Conservation (phyloP, 1,284 basidiomycete genomes). For the Irpex lacteus region DNA sequence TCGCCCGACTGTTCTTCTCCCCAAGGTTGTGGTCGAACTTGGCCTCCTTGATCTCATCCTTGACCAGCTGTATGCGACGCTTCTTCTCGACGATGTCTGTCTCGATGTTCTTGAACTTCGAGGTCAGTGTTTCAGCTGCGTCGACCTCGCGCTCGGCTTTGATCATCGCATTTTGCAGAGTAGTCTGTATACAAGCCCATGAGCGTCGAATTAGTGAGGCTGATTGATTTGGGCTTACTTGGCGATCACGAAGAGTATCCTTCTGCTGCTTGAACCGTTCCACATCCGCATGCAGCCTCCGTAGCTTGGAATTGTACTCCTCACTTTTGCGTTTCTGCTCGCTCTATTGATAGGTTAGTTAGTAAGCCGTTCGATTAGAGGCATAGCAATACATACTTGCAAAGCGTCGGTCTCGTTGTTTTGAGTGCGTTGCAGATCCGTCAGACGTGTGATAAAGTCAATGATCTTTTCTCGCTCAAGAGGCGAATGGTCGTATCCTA, state of each 20-base stretch:
- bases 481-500: slow-evolving; percentile 68
- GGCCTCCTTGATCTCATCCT: slow-evolving; percentile 55
- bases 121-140: slow-evolving; percentile 20
- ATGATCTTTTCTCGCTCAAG: slow-evolving; percentile 65
- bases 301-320: slow-evolving; percentile 56
- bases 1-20: slow-evolving; percentile 53
- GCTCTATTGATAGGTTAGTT: too few relatives aligned
- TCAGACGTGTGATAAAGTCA: slow-evolving; percentile 66
- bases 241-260: slow-evolving; percentile 53
- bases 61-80: slow-evolving; percentile 52
- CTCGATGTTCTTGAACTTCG: slow-evolving; percentile 34
- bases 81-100: slow-evolving; percentile 63
- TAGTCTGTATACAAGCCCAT: slow-evolving; percentile 12
- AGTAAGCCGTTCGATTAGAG: slow-evolving; percentile 1
- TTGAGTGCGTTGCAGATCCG: slow-evolving; percentile 56
- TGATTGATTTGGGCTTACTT: slow-evolving; percentile 45
- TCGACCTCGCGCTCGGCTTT: slow-evolving; percentile 25
- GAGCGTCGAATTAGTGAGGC: neutral
- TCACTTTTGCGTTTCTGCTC: slow-evolving; percentile 52
- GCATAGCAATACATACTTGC: slow-evolving; percentile 42
- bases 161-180: slow-evolving; percentile 18
- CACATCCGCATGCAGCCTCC: slow-evolving; percentile 50
- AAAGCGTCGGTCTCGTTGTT: slow-evolving; percentile 54
- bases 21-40: slow-evolving; percentile 72
- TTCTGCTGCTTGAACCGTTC: slow-evolving; percentile 52